Evolutionary conservation across 495 filamentous ascomycete genomes (phyloP).

Genomic region (Penicillium steckii): DNA sequence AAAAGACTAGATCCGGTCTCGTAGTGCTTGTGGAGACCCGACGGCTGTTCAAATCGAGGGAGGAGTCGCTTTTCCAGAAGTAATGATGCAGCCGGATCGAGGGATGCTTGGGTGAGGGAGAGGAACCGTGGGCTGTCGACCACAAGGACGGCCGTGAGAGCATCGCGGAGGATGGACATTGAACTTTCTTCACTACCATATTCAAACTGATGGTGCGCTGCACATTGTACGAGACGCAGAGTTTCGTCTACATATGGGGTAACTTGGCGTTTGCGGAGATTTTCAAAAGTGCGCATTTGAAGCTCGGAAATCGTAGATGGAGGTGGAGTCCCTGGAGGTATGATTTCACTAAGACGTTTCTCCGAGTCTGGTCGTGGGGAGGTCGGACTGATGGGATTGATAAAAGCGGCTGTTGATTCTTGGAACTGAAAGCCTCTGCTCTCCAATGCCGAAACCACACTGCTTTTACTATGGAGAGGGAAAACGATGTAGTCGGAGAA

Average conservation of each 20-base stretch:
- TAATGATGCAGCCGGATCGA: conserved; percentile 76
- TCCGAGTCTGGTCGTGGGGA: conserved; percentile 28
- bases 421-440: conserved; percentile 83
- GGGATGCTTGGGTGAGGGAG: conserved; percentile 78
- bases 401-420: conserved; percentile 65
- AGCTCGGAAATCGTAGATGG: conserved; percentile 75
- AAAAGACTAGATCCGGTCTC: conserved; percentile 53
- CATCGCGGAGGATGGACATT: conserved; percentile 45
- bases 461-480: conserved; percentile 65
- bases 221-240: conserved; percentile 81
- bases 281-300: conserved; percentile 76
- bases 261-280: conserved; percentile 71
- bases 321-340: conserved; percentile 68
- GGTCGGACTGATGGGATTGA: conserved; percentile 41
- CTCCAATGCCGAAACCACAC: conserved; percentile 75
- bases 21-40: conserved; percentile 46
- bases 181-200: conserved; percentile 44
- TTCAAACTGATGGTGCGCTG: conserved; percentile 57
- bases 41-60: conserved; percentile 42
- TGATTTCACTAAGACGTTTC: conserved; percentile 27
- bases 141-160: conserved; percentile 48
- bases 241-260: conserved; percentile 64
- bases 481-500: conserved; percentile 97
- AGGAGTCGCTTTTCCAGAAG: conserved; percentile 76
- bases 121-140: conserved; percentile 76